Base-by-base conservation (phyloP, 2,329 filamentous ascomycete species). In the Stachybotrys chlorohalonatus region DNA sequence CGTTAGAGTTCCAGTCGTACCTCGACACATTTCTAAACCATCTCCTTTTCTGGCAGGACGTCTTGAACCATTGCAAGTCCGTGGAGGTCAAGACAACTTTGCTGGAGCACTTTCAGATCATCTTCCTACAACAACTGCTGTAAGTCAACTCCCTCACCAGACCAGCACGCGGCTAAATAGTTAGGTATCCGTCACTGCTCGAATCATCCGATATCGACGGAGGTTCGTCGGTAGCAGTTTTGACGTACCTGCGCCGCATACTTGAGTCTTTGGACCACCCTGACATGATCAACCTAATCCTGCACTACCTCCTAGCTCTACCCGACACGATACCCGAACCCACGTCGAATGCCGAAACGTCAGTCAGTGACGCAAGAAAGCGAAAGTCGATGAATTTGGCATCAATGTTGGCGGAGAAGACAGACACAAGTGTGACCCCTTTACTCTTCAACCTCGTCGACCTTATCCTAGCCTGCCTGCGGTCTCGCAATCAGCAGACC, bases 141-240 rank as follows among this genome's bases (percentile, higher is more conserved):
- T 97, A 72, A 66, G 86, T 73, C 16, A 15, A 8, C 15, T 17
- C 2, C 13, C 15, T 6, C 4, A 24, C 17, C 45, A 15, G 0
- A 6, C 11, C 8, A 52, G 32, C 4, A 24, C 24, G 24, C 50
- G 17, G 8, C 36, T 42, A 42, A 42, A 3, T 6, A 6, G 51
- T 58, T 61, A 94, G 90, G 73, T 96, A 99, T 68, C 94, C 94
- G 2, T 99, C 95, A 1, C 77, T 99, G 36, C 79, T 99, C 13
- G 93, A 99, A 70, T 99, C 94, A 9, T 97, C 94, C 1, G 94
- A 99, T 73, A 89, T 95, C 46, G 93, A 97, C 70, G 94, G 93
- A 60, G 94, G 94, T 53, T 99, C 94, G 7, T 96, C 94, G 1
- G 91, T 97, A 24, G 94, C 94, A 4, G 94, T 99, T 11, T 78